Conservation (phyloP, 2,329 filamentous ascomycete genomes). For the Blumeria hordei region DNA sequence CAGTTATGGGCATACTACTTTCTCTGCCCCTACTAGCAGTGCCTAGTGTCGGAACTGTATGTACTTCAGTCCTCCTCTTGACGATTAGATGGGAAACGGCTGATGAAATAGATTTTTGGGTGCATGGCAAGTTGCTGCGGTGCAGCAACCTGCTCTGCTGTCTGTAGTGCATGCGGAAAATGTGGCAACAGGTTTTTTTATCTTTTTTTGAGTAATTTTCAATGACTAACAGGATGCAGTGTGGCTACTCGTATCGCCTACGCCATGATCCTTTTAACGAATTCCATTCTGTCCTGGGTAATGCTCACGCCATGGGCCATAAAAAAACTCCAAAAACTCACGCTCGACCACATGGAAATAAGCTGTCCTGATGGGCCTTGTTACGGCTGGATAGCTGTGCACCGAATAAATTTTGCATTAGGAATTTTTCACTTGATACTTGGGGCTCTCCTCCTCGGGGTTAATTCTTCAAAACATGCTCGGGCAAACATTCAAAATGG, state of each 20-base stretch:
- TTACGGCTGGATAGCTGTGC: conserved; percentile 86
- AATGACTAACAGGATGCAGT: conserved; percentile 21
- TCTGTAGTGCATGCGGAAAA: conserved; percentile 88
- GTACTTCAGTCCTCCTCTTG: conserved; percentile 16
- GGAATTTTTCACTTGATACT: conserved; percentile 82
- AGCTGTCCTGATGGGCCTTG: conserved; percentile 77
- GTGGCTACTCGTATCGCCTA: conserved; percentile 95
- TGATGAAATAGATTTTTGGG: conserved; percentile 35
- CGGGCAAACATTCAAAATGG: conserved; percentile 84
- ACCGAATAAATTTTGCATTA: conserved; percentile 93
- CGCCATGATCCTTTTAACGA: conserved; percentile 79
- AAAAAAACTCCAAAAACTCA: conserved; percentile 78
- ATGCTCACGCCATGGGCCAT: conserved; percentile 99
- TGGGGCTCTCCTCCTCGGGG: conserved; percentile 63
- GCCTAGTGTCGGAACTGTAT: conserved; percentile 65
- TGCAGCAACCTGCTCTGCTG: conserved; percentile 84
- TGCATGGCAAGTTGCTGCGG: conserved; percentile 82
- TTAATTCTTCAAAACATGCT: conserved; percentile 65
- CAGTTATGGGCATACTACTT: conserved; percentile 64
- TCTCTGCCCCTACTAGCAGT: conserved; percentile 76
- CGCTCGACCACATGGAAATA: conserved; percentile 89
- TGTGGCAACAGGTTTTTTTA: conserved; percentile 64
- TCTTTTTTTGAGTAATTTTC: neutral
- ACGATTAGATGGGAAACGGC: conserved; percentile 1
- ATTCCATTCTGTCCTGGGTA: conserved; percentile 94